Conservation (phyloP, 371 early-diverging fungal genomes). For the Syncephalastrum racemosum region DNA sequence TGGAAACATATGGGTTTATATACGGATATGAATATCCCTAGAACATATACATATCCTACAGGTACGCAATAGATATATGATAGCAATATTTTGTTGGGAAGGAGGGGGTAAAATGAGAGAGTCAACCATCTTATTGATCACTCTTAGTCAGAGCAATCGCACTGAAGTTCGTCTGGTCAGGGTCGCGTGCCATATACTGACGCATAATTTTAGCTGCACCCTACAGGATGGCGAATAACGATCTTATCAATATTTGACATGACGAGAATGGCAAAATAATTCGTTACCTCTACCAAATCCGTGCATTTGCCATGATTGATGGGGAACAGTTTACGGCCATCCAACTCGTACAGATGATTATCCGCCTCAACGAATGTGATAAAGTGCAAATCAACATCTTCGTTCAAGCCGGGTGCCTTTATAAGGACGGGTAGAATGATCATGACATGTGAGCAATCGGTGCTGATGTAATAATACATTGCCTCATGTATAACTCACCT, state of each 20-base stretch:
- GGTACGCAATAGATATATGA: no score
- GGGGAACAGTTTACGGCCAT: slow-evolving; percentile 81
- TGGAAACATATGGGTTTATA: no score
- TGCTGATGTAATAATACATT: background rate
- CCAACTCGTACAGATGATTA: slow-evolving; percentile 83
- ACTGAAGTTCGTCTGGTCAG: slow-evolving; percentile 65
- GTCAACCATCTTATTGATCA: background rate
- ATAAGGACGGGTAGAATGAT: background rate
- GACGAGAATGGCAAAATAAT: background rate
- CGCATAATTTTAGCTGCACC: slow-evolving; percentile 66
- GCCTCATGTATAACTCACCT: slow-evolving; percentile 23
- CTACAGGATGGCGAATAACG: slow-evolving; percentile 23
- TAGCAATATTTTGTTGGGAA: no score
- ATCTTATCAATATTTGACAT: background rate
- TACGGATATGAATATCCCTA: no score
- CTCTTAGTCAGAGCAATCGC: slow-evolving; percentile 61
- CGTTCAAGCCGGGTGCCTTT: slow-evolving; percentile 67
- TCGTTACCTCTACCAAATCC: slow-evolving; percentile 58
- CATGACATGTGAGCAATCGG: background rate
- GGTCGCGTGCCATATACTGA: slow-evolving; percentile 73
- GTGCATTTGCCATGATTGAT: slow-evolving; percentile 78
- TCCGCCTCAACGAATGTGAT: slow-evolving; percentile 76
- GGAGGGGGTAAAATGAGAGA: no score
- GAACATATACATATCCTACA: no score
- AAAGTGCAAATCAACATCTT: slow-evolving; percentile 81